Evolutionary conservation across 1,139 yeast species (phyloP), one percentile per base, ranked within the genome.

Genomic region (Meyerozyma elateridarum): DNA sequence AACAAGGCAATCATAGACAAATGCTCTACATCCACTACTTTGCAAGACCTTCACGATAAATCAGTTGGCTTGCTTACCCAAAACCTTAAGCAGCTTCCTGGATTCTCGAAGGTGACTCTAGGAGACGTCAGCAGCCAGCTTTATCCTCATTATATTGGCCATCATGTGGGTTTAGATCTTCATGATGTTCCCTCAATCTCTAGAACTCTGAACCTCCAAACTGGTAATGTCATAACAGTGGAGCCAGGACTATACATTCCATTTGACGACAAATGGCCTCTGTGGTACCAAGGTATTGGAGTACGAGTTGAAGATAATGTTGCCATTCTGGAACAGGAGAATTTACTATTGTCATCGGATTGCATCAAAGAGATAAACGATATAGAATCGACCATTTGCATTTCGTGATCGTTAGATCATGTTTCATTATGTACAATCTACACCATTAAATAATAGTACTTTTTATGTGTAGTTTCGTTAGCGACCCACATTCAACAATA

Each of bases 201-300:
- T 19, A 70, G 78, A 50, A 69, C 54, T 45, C 71, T 66, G 30
- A 65, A 59, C 25, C 51, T 84, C 28, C 59, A 55, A 22, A 64
- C 59, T 18, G 85, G 85, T 3, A 87, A 82, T 46, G 96, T 91
- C 3, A 67, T 91, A 28, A 91, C 98, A 1, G 78, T 91, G 20
- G 98, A 91, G 52, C 98, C 98, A 0, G 98, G 98, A 16, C 71
- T 91, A 22, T 91, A 91, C 52, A 75, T 93, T 28, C 97, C 97
- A 1, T 62, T 64, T 42, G 73, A 71, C 37, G 61, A 61, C 28
- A 68, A 65, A 40, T 89, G 80, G 72, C 97, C 98, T 25, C 70
- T 73, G 41, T 78, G 77, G 48, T 89, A 75, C 61, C 82, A 87
- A 46, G 93, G 93, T 15, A 82, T 93, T 38, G 99, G 98, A 2